These are phyloP conservation scores for Aspergillus fructus DNA, from an alignment of 2,329 filamentous ascomycete genomes.

Conservation along the genomic window DNA sequence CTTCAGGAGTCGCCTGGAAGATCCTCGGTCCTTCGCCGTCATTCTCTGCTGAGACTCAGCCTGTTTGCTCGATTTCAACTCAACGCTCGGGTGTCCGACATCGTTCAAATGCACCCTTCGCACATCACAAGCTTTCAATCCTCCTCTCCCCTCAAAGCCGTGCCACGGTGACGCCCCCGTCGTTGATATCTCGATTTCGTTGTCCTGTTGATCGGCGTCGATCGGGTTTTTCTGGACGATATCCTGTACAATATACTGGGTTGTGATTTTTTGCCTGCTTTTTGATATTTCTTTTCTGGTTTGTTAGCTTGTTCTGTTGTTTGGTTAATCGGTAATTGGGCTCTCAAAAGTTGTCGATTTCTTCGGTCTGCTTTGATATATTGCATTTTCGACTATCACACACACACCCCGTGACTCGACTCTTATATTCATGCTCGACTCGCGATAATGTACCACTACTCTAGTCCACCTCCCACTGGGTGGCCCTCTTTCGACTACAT, in stretches of 20 bases:
- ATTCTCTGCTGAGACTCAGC: conserved; percentile 13
- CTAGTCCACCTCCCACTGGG: conserved; percentile 45
- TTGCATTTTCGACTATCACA: conserved; percentile 5
- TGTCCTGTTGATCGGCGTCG: conserved; percentile 33
- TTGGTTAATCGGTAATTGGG: conserved; percentile 17
- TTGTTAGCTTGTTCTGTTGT: conserved; percentile 17
- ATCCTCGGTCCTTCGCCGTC: background rate
- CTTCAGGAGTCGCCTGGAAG: conserved; percentile 11
- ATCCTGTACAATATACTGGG: conserved; percentile 48
- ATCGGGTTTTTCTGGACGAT: conserved; percentile 37
- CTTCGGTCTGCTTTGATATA: conserved; percentile 13
- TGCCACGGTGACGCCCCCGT: conserved; percentile 45
- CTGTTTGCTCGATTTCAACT: conserved; percentile 14
- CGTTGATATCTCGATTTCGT: conserved; percentile 22
- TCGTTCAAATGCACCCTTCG: conserved; percentile 48
- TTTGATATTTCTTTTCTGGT: conserved; percentile 12
- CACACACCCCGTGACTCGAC: conserved; percentile 13
- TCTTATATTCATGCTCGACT: conserved; percentile 29
- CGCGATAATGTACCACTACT: conserved; percentile 49
- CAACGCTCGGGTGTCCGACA: conserved; percentile 23
- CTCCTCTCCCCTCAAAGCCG: conserved; percentile 43
- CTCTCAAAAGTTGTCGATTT: conserved; percentile 22
- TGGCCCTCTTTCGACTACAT: conserved; percentile 52
- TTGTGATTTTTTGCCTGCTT: conserved; percentile 22
- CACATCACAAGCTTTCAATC: conserved; percentile 37